Base-by-base conservation (phyloP, 2,329 filamentous ascomycete species). In the Achaetomium macrosporum region DNA sequence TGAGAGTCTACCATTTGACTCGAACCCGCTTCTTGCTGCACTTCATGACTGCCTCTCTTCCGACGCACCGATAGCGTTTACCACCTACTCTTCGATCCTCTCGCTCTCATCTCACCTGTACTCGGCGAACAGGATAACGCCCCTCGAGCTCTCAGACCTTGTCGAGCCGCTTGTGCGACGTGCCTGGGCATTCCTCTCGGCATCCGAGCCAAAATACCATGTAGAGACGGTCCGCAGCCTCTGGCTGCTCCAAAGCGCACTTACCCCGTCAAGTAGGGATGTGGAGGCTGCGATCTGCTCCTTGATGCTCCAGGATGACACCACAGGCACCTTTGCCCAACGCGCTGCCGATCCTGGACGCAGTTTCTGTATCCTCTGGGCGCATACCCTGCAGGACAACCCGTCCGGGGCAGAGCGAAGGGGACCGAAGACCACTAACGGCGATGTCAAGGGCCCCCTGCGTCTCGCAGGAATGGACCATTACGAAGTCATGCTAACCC, bases 161-260 rank as follows among this genome's bases (percentile, higher is more conserved):
- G 79, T 92, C 5, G 76, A 82, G 17, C 76, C 81, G 29, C 72
- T 97, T 19, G 83, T 93, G 15, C 75, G 75, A 1, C 79, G 85
- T 51, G 77, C 92, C 0, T 99, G 93, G 93, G 69, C 73, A 5
- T 90, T 88, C 63, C 71, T 99, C 37, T 88, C 90, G 0, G 85
- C 88, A n/a, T 77, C 84, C 12, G 84, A 85, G 57, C 90, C 91
- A 0, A 96, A 96, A 65, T 95, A 92, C 60, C 93, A 97, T 64
- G 91, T 99, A 31, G 95, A 99, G 71, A 85, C 90, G 16, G 88
- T 95, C 9, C 83, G 88, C 53, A 86, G 84, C 60, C 73, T 99
- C 37, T 95, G 93, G 88, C 83, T 90, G 59, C 73, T 99, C 47
- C 90, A 97, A 61, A 81, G 78, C 20, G 79, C 83, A 1, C 78